Evolutionary conservation across 441 rosid genomes (phyloP), one percentile per base, ranked within the genome.

Genomic region (Biscutella laevigata): DNA sequence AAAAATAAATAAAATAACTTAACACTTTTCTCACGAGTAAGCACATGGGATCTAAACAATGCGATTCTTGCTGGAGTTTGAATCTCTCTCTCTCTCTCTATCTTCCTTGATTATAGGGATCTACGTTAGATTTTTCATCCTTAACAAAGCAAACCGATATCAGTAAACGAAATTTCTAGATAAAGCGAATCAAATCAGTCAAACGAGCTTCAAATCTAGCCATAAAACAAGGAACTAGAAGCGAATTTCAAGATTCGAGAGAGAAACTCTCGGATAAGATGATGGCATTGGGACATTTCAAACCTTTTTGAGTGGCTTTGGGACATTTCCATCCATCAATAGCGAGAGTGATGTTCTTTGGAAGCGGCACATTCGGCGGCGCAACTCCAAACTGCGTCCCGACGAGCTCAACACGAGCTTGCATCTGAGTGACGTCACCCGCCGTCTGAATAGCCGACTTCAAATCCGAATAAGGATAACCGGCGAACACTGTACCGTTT

Each of bases 311-410:
- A 10, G 87, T 45, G 33, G 80, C 48, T 19, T 29, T 44, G 27
- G 81, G 77, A 57, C 98, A 91, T 46, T 61, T 32, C 67, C 72
- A 91, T 0, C 98, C 98, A 74, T 91, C 96, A 61, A 75, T 83
- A 59, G 73, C 91, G 4, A 91, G 78, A 25, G 77, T 32, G 8
- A 91, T 49, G 30, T 70, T 78, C 5, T 52, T 34, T 5, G 98
- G 98, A 71, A 81, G 65, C 17, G 98, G 96, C 13, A 65, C 83
- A 46, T 7, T 49, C 14, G 80, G 88, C 17, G 78, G 69, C 39
- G 72, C 67, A 7, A 82, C 96, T 5, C 96, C 94, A 29, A 91
- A 91, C 81, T 85, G 91, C n/a, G 98, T 91, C 25, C 98, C 96
- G 8, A 85, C 53, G 12, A 91, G 67, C 72, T 74, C 64, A 35